Conservation (phyloP, 805 yeast species). For the Starmerella sirachaensis region DNA sequence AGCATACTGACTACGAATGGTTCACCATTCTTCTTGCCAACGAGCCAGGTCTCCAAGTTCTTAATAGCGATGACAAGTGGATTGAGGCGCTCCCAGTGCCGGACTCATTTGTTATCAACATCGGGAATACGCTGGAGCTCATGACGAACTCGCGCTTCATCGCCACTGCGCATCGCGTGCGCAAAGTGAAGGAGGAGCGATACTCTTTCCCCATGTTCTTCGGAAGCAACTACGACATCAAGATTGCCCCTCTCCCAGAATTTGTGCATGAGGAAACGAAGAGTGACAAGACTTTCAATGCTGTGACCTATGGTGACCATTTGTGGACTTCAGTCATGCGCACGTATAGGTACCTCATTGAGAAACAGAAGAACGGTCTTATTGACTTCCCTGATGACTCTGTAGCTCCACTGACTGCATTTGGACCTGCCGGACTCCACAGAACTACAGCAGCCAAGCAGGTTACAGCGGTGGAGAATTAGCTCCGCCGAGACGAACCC, state of each 20-base stretch:
- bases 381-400: no score
- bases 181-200: conserved; percentile 32
- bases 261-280: not conserved
- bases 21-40: conserved; percentile 41
- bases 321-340: conserved; percentile 9
- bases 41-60: conserved; percentile 43
- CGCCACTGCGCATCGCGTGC: conserved; percentile 48
- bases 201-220: conserved; percentile 22
- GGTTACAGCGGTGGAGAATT: no score
- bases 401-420: no score
- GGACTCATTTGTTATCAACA: conserved; percentile 42
- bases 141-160: conserved; percentile 46
- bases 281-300: not conserved
- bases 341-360: conserved; percentile 6
- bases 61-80: conserved; percentile 46
- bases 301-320: conserved; percentile 9
- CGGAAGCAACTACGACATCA: conserved; percentile 10
- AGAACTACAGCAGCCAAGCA: no score
- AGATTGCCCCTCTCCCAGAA: conserved; percentile 11
- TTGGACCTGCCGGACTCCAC: no score
- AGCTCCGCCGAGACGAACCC: no score
- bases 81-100: conserved; percentile 40
- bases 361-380: no score
- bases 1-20: conserved; percentile 45
- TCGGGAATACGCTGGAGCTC: conserved; percentile 52